Base-by-base conservation (phyloP, 176 grass and related monocot species). In the Zea luxurians region DNA sequence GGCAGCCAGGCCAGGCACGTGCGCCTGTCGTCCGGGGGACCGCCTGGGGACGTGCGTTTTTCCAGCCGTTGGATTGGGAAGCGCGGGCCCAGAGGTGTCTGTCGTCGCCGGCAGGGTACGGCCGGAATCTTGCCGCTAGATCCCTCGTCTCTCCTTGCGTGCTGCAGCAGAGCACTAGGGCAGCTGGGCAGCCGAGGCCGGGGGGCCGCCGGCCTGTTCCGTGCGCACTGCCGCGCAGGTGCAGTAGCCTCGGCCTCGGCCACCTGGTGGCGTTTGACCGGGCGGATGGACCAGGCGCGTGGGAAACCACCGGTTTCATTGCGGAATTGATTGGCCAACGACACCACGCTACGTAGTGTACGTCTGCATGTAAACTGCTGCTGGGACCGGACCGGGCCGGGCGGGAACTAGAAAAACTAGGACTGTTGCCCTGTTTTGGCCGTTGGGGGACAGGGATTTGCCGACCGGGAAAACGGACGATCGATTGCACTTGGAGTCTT, bases 101-200 rank as follows among this genome's bases (percentile, higher is more conserved):
- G 6, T 76, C 12, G 41, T 66, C 79, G 21, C 81, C 42, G 68
- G 37, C n/a, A n/a, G n/a, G 27, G 78, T 73, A 48, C 50, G 15
- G 78, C 60, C 48, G 13, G 45, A 53, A 88, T 85, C 89, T 57
- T 27, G 83, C 82, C 78, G 82, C 75, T 85, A 37, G 85, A 85
- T 87, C 71, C 17, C 70, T 10, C 53, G 9, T 0, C 72, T 53
- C 15, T 0, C 21, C 52, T 55, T 73, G 6, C 61, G 13, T 62
- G 27, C 27, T 27, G 27, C 27, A 27, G 27, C 27, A 27, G 27
- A 27, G 27, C 27, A 27, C 27, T 27, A 27, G 27, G 27, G 27
- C 27, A 27, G 27, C 27, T 43, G 21, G 34, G 42, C 41, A 48
- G 57, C 12, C 10, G 62, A 17, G 21, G 38, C 48, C 41, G 41